Base-by-base conservation (phyloP, 176 grass and related monocot genomes). In the Oryza glumipatula region DNA sequence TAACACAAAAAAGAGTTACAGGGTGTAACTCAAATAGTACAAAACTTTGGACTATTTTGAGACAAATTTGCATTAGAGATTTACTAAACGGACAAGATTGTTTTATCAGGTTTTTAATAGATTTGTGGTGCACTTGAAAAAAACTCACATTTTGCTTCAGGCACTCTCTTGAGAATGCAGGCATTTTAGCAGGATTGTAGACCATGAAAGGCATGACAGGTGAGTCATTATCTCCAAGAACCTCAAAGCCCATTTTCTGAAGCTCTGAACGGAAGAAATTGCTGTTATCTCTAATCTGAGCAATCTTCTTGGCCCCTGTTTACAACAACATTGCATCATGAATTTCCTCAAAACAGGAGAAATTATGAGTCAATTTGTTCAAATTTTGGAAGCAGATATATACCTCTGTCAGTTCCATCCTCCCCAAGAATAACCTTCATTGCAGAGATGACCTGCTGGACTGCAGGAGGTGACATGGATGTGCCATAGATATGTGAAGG, bases 161-260 rank as follows among this genome's bases (percentile, higher is more conserved):
- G 66, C 96, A 96, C 67, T 99, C 96, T 73, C 96, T 89, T n/a
- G 93, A 99, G 86, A 99, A 99, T 38, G 96, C 91, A 80, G 96
- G 96, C 77, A 99, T 95, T 91, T 99, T 94, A 82, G 91, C 96
- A 83, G 91, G 93, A 88, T 99, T 99, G 52, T 99, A 96, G 64
- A 99, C 89, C 96, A 99, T 99, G 74, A 99, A 94, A 47, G 96
- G 93, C 93, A 99, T 99, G 67, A 99, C 83, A 12, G 93, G 96
- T n/a, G 93, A 96, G 64, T 96, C 93, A 81, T 99, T 91, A 66
- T 99, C 96, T 58, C 96, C 96, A 68, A 99, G 88, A 87, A 96
- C 93, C 75, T 96, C 93, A 72, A 99, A 99, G 7, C 96, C 96
- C 93, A 99, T 99, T 80, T 92, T 96, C 80, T 98, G 91, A 74